Evolutionary conservation across 225 moss, liverwort and hornwort species (phyloP).

Genomic region (Neckera pumila): DNA sequence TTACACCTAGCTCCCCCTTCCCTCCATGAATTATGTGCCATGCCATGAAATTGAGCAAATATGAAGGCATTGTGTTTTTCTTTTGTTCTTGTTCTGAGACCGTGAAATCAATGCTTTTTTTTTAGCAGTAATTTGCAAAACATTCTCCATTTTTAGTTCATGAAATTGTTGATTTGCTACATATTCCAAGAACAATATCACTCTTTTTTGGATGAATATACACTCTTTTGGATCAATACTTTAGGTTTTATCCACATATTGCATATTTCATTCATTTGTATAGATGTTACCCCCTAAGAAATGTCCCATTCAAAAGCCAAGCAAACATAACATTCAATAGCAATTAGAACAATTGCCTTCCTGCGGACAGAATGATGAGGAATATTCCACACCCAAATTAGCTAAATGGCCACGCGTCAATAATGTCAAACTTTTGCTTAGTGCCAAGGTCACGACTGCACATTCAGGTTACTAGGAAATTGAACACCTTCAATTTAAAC

Average conservation of each 20-base stretch:
- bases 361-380: too few species aligned
- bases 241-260: not conserved
- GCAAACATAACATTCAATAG: too few species aligned
- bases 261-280: not conserved
- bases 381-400: too few species aligned
- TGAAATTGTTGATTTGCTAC: not conserved
- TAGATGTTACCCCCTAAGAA: too few species aligned
- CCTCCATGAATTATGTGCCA: rapidly evolving
- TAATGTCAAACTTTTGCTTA: too few species aligned
- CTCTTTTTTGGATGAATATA: not conserved
- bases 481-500: too few species aligned
- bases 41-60: not conserved
- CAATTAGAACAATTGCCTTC: too few species aligned
- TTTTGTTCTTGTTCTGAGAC: not conserved
- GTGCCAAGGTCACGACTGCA: too few species aligned
- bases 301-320: too few species aligned
- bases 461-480: too few species aligned
- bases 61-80: not conserved
- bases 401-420: too few species aligned
- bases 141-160: not conserved
- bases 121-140: rapidly evolving
- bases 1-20: not conserved
- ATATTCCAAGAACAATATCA: not conserved
- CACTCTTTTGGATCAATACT: not conserved
- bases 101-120: rapidly evolving